Evolutionary conservation across 2,329 filamentous ascomycete species (phyloP).

Genomic region (Fulvia fulva): DNA sequence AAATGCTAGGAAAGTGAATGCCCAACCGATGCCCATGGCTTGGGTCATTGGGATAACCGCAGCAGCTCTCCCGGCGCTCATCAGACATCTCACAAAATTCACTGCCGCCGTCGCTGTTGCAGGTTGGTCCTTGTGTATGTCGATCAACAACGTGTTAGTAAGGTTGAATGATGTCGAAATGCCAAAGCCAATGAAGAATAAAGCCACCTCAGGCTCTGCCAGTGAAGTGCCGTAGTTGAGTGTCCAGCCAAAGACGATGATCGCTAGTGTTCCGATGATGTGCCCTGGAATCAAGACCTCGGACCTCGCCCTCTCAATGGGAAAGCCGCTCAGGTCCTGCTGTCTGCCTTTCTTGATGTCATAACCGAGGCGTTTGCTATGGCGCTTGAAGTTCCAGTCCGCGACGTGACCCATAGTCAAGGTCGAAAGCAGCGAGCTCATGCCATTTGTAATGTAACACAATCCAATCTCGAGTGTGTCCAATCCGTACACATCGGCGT

Average conservation of each 20-base stretch:
- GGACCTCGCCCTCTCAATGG: constrained; percentile 46
- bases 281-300: constrained; percentile 39
- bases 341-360: constrained; percentile 57
- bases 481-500: constrained; percentile 34
- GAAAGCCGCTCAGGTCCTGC: constrained; percentile 50
- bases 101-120: constrained; percentile 44
- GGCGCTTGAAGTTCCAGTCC: constrained; percentile 70
- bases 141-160: constrained; percentile 46
- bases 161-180: constrained; percentile 39
- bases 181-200: constrained; percentile 38
- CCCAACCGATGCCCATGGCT: constrained; percentile 40
- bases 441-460: constrained; percentile 35
- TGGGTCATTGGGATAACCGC: constrained; percentile 34
- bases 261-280: constrained; percentile 31
- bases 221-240: constrained; percentile 35
- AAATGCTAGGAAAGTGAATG: constrained; percentile 39
- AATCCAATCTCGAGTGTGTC: constrained; percentile 24
- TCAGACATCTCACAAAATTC: constrained; percentile 42
- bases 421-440: constrained; percentile 37
- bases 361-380: constrained; percentile 59
- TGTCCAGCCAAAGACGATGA: constrained; percentile 44
- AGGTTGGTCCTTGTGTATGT: constrained; percentile 39
- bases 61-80: constrained; percentile 41
- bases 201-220: constrained; percentile 43
- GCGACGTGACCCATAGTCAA: constrained; percentile 53